A percentile compares a stretch with the other conserved stretches of the same genome.
Conservation (phyloP, 257 asterid species). For the Solanum okadae region DNA sequence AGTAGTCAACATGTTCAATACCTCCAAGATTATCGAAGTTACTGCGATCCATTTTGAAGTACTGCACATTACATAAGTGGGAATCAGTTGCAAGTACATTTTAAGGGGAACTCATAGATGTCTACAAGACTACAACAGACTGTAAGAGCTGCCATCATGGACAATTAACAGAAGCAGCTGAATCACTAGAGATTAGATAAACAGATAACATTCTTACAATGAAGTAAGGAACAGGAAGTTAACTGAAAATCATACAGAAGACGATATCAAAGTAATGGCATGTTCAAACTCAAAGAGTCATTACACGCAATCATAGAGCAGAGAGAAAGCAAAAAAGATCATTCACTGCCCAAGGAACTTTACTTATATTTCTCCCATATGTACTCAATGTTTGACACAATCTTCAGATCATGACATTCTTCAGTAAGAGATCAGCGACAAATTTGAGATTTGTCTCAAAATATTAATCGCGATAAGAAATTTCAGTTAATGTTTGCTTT, state of each 20-base stretch:
- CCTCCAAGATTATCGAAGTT: constrained; percentile 70
- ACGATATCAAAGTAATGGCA: background rate
- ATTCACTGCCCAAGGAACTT: background rate
- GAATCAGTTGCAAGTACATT: background rate
- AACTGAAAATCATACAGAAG: background rate
- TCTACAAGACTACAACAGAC: background rate
- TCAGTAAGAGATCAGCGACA: background rate
- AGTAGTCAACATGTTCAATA: constrained; percentile 72
- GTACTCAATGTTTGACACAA: background rate
- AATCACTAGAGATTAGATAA: background rate
- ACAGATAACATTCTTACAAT: background rate
- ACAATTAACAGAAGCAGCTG: background rate
- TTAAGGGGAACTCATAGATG: background rate
- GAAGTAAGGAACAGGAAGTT: background rate
- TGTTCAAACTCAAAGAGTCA: background rate
- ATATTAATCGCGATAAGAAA: background rate
- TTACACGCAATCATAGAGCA: background rate
- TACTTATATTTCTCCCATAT: background rate
- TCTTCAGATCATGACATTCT: background rate
- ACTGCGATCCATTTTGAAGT: constrained; percentile 86
- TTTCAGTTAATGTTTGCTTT: background rate
- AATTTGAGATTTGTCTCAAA: background rate
- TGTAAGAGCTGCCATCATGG: background rate
- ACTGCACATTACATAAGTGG: constrained; percentile 33
- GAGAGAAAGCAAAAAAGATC: background rate